Evolutionary conservation across 257 asterid genomes (phyloP).

Genomic region (Cinchona pubescens): DNA sequence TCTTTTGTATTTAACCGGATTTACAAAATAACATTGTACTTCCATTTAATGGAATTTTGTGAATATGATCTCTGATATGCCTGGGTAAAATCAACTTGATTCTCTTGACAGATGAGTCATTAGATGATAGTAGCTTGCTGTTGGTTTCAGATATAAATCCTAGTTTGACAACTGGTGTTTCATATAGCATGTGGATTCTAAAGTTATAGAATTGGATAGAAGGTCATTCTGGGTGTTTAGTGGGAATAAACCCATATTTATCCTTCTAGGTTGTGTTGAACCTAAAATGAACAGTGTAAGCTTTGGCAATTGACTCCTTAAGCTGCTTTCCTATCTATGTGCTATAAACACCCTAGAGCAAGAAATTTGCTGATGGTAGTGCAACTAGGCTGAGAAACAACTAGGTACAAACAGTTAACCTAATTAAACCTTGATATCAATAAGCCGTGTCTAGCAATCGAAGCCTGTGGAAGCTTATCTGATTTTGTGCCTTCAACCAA

Average conservation of each 20-base stretch:
- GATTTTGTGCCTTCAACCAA: background rate
- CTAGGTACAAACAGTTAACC: too few relatives aligned
- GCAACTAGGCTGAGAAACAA: constrained; percentile 3
- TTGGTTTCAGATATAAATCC: background rate
- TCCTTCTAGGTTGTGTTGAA: background rate
- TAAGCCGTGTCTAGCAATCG: background rate
- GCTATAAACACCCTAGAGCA: background rate
- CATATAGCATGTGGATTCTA: background rate
- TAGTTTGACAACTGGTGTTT: background rate
- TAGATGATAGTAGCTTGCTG: background rate
- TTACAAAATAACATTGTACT: background rate
- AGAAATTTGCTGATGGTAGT: background rate
- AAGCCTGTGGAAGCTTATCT: background rate
- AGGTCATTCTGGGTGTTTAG: too few relatives aligned
- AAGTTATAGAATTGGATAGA: too few relatives aligned
- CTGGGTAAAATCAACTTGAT: background rate
- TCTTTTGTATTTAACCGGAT: background rate
- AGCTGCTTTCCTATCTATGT: background rate
- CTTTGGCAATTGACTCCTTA: background rate
- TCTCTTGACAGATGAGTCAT: background rate
- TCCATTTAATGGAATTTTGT: background rate
- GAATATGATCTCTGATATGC: background rate
- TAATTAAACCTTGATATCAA: background rate
- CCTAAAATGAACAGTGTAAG: background rate
- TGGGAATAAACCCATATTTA: too few relatives aligned